Evolutionary conservation across 1,284 basidiomycete genomes (phyloP), one percentile per base, ranked within the genome.

Genomic region (Chondrostereum purpureum): DNA sequence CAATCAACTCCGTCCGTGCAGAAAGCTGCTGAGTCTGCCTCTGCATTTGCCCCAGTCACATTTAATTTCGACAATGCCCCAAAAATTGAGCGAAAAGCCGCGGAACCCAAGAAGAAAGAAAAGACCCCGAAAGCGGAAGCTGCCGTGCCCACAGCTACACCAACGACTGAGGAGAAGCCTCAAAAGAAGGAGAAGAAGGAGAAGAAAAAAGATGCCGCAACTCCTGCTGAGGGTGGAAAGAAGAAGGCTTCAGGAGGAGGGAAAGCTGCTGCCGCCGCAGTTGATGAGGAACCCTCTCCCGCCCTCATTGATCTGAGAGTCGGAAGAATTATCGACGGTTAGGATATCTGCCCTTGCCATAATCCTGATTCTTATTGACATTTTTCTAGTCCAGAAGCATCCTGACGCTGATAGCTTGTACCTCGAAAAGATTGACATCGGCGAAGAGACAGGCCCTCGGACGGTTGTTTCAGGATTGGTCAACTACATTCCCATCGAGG

Each of bases 261-360:
- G 44, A 68, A 62, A 10, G 71, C 69, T 52, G 73, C 70, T 18
- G 62, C 68, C 34, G 68, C 75, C 50, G 77, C 80, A 45, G 86
- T 88, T 49, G 74, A 78, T 16, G 79, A 85, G 10, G 86, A 86
- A 53, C 90, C 92, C 35, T 67, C 82, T 19, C 93, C 92, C 6
- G 91, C 88, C 39, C 95, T 96, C 92, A 88, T 97, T 57, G 92
- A 97, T 60, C 73, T 97, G 54, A 78, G 92, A 41, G 91, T 97
- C 11, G 90, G 92, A 5, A 85, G 83, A 54, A 94, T 97, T 48
- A 67, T 96, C 22, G 88, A 95, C 61, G 80, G 92, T 92, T 54
- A 60, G 80, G 67, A n/a, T 23, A 13, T 10, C 19, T 19, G 39
- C 17, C 22, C 11, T 18, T 17, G 1, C 21, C 31, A 36, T 22